Conservation (phyloP, 2,329 filamentous ascomycete species). For the Paraphoma sp. region DNA sequence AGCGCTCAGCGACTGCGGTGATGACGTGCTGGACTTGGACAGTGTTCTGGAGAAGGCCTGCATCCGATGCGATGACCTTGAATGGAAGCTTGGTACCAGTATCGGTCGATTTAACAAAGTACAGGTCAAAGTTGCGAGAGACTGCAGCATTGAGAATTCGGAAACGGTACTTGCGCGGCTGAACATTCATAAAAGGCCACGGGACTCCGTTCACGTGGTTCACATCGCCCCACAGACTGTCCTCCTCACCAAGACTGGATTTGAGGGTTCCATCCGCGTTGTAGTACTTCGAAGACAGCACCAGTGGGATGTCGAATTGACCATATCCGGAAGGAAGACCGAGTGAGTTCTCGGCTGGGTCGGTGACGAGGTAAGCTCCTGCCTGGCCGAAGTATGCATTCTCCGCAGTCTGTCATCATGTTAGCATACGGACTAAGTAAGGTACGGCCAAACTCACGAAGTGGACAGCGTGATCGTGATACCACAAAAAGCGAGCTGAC, state of each 20-base stretch:
- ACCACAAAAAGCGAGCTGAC: constrained; percentile 62
- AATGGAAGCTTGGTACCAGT: constrained; percentile 53
- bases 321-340: constrained; percentile 58
- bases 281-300: constrained; percentile 61
- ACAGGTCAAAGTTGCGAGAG: constrained; percentile 54
- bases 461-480: constrained; percentile 55
- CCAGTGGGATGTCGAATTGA: constrained; percentile 61
- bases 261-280: constrained; percentile 58
- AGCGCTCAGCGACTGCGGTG: constrained; percentile 63
- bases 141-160: constrained; percentile 56
- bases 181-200: constrained; percentile 63
- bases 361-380: constrained; percentile 63
- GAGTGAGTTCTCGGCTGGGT: constrained; percentile 58
- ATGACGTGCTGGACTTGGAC: constrained; percentile 51
- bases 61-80: constrained; percentile 62
- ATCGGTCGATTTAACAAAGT: constrained; percentile 48
- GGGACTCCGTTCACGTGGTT: constrained; percentile 66
- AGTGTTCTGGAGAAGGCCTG: constrained; percentile 48
- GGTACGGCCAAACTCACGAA: constrained; percentile 23
- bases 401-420: constrained; percentile 51
- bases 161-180: constrained; percentile 66
- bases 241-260: constrained; percentile 49
- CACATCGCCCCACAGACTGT: constrained; percentile 61
- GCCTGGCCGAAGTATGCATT: constrained; percentile 66
- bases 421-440: constrained; percentile 28